These are phyloP conservation scores for Cordyceps javanica DNA, from an alignment of 2,329 filamentous ascomycete genomes.

Conservation along the genomic window DNA sequence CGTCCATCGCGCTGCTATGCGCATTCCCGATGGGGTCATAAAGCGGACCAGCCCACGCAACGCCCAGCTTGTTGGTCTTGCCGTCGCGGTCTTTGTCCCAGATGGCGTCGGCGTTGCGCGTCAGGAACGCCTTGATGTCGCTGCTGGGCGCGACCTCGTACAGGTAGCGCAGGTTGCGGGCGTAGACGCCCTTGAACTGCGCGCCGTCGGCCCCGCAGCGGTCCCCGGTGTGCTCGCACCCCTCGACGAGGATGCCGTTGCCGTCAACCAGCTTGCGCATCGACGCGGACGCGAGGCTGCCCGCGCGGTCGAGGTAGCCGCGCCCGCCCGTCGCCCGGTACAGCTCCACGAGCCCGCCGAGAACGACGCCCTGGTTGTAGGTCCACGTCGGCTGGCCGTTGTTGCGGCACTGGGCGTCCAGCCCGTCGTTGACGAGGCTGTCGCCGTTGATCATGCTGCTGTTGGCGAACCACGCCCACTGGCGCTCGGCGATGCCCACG, in stretches of 20 bases:
- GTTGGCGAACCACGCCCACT: conserved; percentile 47
- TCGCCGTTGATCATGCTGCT: conserved; percentile 47
- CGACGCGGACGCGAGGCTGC: conserved; percentile 46
- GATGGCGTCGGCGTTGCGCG: conserved; percentile 57
- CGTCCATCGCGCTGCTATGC: conserved; percentile 62
- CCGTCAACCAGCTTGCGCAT: conserved; percentile 38
- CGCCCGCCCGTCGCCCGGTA: conserved; percentile 36
- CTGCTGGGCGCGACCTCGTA: conserved; percentile 43
- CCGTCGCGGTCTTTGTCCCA: conserved; percentile 49
- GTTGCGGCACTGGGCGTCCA: conserved; percentile 43
- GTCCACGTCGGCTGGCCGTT: conserved; percentile 44
- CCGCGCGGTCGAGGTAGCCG: conserved; percentile 36
- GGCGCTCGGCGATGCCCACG: conserved; percentile 39
- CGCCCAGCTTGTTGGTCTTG: conserved; percentile 47
- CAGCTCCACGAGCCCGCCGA: conserved; percentile 48
- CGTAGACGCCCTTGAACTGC: conserved; percentile 69
- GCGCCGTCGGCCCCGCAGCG: conserved; percentile 44
- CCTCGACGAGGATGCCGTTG: conserved; percentile 39
- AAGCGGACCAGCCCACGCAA: conserved; percentile 61
- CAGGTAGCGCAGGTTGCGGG: conserved; percentile 56
- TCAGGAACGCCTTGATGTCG: conserved; percentile 48
- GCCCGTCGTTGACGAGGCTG: conserved; percentile 48
- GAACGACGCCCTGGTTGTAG: conserved; percentile 54
- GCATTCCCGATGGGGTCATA: conserved; percentile 46
- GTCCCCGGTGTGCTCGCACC: conserved; percentile 27